Evolutionary conservation across 2,329 filamentous ascomycete genomes (phyloP), one percentile per base, ranked within the genome.

Genomic region (Knufia fluminis): DNA sequence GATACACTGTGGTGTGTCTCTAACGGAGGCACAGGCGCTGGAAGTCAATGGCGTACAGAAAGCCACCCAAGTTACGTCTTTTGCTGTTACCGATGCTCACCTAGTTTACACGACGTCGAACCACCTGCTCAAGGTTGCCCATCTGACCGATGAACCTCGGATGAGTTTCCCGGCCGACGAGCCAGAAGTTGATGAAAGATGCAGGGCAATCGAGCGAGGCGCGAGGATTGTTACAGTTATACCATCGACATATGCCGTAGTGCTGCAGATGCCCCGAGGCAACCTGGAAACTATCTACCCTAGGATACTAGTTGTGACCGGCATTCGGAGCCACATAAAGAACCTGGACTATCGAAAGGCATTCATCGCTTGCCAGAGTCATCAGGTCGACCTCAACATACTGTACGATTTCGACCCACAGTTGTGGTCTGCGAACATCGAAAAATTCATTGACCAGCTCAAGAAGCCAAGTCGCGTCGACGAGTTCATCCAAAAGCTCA

Each of bases 321-420:
- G 89, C 22, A 94, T 98, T 49, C 80, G 92, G 42, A 78, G 79
- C 44, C 80, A 85, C 46, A 86, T 98, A 46, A 84, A 89, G 48
- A 73, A 78, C 26, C 86, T 85, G 64, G 80, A 92, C 59, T 98
- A 96, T 62, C 79, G 77, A 43, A 80, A 79, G 46, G 92, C 92
- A 0, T 98, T 96, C 63, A 72, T 85, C 19, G 83, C 88, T 54
- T 97, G 92, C 64, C 82, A 92, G 45, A 91, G 83, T 19, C 94
- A 98, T 64, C 80, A 94, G 58, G 92, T 98, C 1, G 92, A 98
- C 62, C 90, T 97, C 85, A 98, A 98, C 62, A 91, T 98, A 53
- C 72, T 98, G 2, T 91, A 94, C 61, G 92, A 98, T 62, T 87
- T 97, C 67, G 81, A 82, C n/a, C 88, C 91, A 0, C 75, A 82